Percentiles rank a stretch among this genome's conserved stretches.
These are phyloP conservation scores for Coniella lustricola DNA, from an alignment of 2,329 filamentous ascomycete genomes.

Conservation along the genomic window DNA sequence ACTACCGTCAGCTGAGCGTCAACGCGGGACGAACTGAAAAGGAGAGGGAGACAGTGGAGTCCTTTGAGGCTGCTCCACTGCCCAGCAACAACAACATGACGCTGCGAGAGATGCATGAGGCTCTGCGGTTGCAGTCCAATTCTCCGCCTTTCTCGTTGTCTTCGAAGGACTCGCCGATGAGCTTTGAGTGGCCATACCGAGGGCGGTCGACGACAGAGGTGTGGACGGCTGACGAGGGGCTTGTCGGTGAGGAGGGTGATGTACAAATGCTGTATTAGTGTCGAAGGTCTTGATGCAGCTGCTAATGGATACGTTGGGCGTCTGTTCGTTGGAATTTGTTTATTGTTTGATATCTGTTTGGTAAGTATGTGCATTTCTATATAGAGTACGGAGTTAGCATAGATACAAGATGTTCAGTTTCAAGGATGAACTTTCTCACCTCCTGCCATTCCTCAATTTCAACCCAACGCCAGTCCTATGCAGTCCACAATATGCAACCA, in stretches of 20 bases:
- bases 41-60: too few relatives aligned
- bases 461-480: slow-evolving; percentile 14
- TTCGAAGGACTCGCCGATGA: background rate
- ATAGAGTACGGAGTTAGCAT: too few relatives aligned
- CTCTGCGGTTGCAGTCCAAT: background rate
- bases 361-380: too few relatives aligned
- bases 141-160: background rate
- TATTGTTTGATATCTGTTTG: background rate
- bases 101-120: background rate
- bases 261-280: background rate
- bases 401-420: too few relatives aligned
- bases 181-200: background rate
- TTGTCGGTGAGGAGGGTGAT: background rate
- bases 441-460: background rate
- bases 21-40: too few relatives aligned
- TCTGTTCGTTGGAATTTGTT: too few relatives aligned
- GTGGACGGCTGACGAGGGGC: background rate
- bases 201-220: background rate
- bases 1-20: too few relatives aligned
- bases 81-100: too few relatives aligned
- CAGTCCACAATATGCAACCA: background rate
- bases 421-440: too few relatives aligned
- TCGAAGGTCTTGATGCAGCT: too few relatives aligned
- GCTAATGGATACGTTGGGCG: too few relatives aligned
- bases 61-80: too few relatives aligned